Base-by-base conservation (phyloP, 2,329 filamentous ascomycete species). In the Diaporthe aspalathi region DNA sequence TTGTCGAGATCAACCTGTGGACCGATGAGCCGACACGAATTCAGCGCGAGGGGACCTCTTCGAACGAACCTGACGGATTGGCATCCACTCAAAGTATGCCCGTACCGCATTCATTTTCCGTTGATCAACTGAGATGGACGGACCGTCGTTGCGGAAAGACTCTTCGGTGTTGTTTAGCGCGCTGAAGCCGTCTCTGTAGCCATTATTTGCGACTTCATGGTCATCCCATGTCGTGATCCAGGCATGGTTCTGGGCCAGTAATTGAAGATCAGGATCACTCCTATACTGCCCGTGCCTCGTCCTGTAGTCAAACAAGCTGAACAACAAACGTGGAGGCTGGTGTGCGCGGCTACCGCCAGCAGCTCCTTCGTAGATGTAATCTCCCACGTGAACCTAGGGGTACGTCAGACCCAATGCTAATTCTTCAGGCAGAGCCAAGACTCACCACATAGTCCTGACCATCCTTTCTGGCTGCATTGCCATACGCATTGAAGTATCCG, bases 101-200 rank as follows among this genome's bases (percentile, higher is more conserved):
- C 91, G 84, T 2, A 93, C 91, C 1, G 91, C 91, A 68, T 93
- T 92, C 84, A 92, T 89, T 82, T 93, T 93, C 74, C 91, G 86
- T 77, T 92, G 89, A 74, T 93, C 91, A n/a, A 93, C 88, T 47
- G 86, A 88, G 22, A 93, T 85, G 20, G 84, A 83, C 3, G 65
- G 65, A 12, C 87, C 86, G 70, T 88, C 85, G 54, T 86, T 83
- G 32, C 89, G 77, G 80, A 93, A 93, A 0, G 89, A 91, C 9
- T 87, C 85, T 76, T 92, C 90, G 8, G 89, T 92, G 79, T 93
- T 93, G 78, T 90, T 91, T 29, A 91, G 80, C 2, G 84, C 83
- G 3, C 86, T 85, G 17, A 85, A 86, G 1, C 91, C 91, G 75
- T 90, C 90, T 29, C 87, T 84, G 77, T 89, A 93, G 3, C 86